phyloP scores from a whole-genome alignment of 192 early-diverging fungal species.

The Diversispora epigaea region DNA sequence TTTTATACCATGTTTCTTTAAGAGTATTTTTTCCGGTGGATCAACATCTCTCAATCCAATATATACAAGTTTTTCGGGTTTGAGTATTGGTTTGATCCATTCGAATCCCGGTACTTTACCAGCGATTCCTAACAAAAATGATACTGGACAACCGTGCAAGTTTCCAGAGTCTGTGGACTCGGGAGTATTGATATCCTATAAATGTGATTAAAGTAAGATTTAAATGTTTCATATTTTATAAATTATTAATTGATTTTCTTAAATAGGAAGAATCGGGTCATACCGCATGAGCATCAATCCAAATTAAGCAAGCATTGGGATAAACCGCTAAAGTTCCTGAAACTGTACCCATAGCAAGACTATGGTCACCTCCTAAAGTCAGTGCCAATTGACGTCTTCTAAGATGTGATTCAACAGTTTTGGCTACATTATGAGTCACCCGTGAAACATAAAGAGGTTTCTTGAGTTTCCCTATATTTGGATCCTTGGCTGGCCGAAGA shows the following conservation, averaged over 20 bases:
- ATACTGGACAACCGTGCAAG: conserved; percentile 93
- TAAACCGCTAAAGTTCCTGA: conserved; percentile 74
- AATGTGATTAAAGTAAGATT: too few relatives aligned
- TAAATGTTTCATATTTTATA: too few relatives aligned
- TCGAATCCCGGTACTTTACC: conserved; percentile 62
- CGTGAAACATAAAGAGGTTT: conserved; percentile 80
- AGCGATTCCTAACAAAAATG: conserved; percentile 83
- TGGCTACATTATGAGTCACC: conserved; percentile 67
- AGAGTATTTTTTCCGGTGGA: conserved; percentile 79
- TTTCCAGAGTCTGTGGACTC: conserved; percentile 85
- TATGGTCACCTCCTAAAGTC: conserved; percentile 95
- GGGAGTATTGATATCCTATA: conserved; percentile 89
- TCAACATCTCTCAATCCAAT: conserved; percentile 97
- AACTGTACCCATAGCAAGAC: conserved; percentile 88
- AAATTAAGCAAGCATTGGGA: conserved; percentile 83
- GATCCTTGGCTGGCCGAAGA: conserved; percentile 67
- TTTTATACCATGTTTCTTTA: conserved; percentile 81
- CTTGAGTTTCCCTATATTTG: conserved; percentile 78
- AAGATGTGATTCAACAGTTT: conserved; percentile 64
- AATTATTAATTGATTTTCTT: background rate
- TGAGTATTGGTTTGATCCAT: conserved; percentile 82
- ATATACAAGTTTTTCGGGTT: conserved; percentile 79
- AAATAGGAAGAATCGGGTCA: conserved; percentile 35
- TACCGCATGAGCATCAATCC: conserved; percentile 94
- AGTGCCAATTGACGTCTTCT: conserved; percentile 74